Evolutionary conservation across 1,284 basidiomycete species (phyloP).

Genomic region (Leccinum angustisporum): DNA sequence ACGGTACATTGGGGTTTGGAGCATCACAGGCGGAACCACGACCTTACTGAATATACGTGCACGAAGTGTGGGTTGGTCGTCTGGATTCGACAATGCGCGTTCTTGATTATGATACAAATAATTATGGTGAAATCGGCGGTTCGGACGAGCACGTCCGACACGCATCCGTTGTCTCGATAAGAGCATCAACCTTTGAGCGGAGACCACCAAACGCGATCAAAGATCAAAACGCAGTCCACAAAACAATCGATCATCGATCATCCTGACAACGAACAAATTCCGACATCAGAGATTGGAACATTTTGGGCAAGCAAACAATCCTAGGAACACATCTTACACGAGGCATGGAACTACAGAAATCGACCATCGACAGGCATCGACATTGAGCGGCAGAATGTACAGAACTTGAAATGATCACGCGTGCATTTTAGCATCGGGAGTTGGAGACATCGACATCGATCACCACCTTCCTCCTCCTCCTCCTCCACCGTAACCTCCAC

Average conservation of each 20-base stretch:
- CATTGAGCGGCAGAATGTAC: conserved; percentile 2
- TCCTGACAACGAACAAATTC: no score
- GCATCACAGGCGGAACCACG: not conserved
- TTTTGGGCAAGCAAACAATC: not conserved
- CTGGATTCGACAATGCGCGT: no score
- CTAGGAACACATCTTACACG: not conserved
- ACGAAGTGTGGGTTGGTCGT: no score
- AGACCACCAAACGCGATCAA: no score
- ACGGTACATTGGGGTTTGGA: not conserved
- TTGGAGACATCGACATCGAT: conserved; percentile 1
- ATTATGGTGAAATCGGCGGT: no score
- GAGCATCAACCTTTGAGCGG: no score
- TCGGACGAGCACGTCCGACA: no score
- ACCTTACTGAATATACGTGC: not conserved
- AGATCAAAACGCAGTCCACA: no score
- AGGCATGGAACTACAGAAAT: conserved; percentile 11
- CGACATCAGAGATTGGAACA: not conserved
- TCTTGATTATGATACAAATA: no score
- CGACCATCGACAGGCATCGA: conserved; percentile 9
- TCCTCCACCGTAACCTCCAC: conserved; percentile 7
- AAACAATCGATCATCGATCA: no score
- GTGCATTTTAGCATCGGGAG: conserved; percentile 12
- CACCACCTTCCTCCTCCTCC: conserved; percentile 18
- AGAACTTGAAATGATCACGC: conserved; percentile 13
- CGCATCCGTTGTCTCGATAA: no score